Evolutionary conservation across 352 stramenopile species (phyloP).

Genomic region (Pythium apleroticum): DNA sequence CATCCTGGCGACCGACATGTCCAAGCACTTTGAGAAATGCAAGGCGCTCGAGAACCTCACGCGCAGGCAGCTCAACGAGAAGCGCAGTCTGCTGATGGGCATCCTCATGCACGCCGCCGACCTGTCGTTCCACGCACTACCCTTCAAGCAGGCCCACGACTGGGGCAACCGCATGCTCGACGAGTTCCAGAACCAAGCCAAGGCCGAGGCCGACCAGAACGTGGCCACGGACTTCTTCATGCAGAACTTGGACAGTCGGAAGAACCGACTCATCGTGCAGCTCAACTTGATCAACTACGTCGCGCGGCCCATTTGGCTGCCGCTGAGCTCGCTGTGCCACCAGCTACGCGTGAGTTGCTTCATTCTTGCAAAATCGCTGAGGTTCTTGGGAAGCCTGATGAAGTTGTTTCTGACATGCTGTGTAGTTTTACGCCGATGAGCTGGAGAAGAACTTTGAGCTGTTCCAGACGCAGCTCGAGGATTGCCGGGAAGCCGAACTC

Average conservation of each 20-base stretch:
- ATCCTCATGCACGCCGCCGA: slow-evolving; percentile 76
- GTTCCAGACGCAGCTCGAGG: slow-evolving; percentile 43
- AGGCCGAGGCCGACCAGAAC: slow-evolving; percentile 46
- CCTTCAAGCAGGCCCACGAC: slow-evolving; percentile 43
- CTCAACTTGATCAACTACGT: slow-evolving; percentile 82
- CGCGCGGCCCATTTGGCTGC: slow-evolving; percentile 67
- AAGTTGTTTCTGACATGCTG: not conserved
- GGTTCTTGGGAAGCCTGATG: not conserved
- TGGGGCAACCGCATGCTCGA: slow-evolving; percentile 63
- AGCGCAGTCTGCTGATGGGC: slow-evolving; percentile 55
- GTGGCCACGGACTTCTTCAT: slow-evolving; percentile 72
- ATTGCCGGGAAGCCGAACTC: slow-evolving; percentile 22
- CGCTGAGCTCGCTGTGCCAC: slow-evolving; percentile 56
- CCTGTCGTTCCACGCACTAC: slow-evolving; percentile 58
- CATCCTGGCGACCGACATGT: slow-evolving; percentile 82
- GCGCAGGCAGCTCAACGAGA: slow-evolving; percentile 55
- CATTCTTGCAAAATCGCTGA: not conserved
- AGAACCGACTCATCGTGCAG: slow-evolving; percentile 59
- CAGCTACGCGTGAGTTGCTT: slow-evolving; percentile 46
- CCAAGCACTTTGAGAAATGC: slow-evolving; percentile 73
- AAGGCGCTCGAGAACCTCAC: slow-evolving; percentile 64
- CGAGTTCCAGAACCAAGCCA: slow-evolving; percentile 73
- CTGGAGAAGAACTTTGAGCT: slow-evolving; percentile 69
- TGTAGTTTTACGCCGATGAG: slow-evolving; percentile 64
- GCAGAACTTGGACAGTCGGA: slow-evolving; percentile 53